These are phyloP conservation scores for Desmodesmus armatus DNA, from an alignment of 139 green algal genomes.

Conservation along the genomic window DNA sequence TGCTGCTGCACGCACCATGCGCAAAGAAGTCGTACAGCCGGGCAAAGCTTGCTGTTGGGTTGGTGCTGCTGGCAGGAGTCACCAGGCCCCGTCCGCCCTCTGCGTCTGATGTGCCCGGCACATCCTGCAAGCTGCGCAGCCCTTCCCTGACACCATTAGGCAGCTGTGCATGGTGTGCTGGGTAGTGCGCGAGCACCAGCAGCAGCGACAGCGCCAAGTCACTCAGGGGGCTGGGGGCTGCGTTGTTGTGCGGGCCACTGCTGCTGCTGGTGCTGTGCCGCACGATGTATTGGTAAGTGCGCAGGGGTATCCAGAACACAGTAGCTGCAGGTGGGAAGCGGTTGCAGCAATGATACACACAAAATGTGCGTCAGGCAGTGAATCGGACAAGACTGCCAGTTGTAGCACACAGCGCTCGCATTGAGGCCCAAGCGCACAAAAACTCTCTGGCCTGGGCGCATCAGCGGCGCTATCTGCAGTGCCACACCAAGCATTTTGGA, in stretches of 20 bases:
- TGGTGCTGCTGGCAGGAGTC: not conserved
- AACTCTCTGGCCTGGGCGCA: no score
- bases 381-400: no score
- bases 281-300: slow-evolving; percentile 33
- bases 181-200: slow-evolving; percentile 57
- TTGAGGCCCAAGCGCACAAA: no score
- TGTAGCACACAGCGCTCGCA: no score
- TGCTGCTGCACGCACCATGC: no score
- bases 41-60: slow-evolving; percentile 32
- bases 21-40: slow-evolving; percentile 35
- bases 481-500: no score
- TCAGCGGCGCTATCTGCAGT: no score
- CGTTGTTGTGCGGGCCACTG: not conserved
- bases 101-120: not conserved
- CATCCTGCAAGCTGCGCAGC: slow-evolving; percentile 34
- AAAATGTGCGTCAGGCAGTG: no score
- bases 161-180: slow-evolving; percentile 38
- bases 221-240: slow-evolving; percentile 32
- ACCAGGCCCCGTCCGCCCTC: not conserved
- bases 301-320: slow-evolving; percentile 42
- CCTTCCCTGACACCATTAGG: slow-evolving; percentile 39
- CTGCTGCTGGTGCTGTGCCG: no score
- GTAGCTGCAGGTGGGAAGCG: slow-evolving; percentile 37
- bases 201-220: slow-evolving; percentile 58
- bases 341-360: not conserved